Conservation (phyloP, 2,329 filamentous ascomycete genomes). For the Tympanopsis confertula region DNA sequence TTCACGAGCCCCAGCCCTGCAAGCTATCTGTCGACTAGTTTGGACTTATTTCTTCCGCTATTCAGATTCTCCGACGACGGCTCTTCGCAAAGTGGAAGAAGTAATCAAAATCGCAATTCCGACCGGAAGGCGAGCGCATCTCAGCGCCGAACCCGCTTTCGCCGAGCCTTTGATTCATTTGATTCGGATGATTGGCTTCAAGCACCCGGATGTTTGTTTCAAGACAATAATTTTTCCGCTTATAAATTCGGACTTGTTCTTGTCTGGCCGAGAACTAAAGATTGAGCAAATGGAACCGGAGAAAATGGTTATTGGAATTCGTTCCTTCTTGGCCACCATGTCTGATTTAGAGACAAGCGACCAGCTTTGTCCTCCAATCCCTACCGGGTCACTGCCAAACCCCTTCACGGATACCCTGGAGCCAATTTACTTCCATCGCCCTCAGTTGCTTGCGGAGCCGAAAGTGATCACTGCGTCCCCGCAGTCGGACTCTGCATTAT, state of each 20-base stretch:
- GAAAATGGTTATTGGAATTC: slow-evolving; percentile 91
- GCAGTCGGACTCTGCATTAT: slow-evolving; percentile 51
- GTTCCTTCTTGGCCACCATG: slow-evolving; percentile 87
- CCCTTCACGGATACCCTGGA: slow-evolving; percentile 28
- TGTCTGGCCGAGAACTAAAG: slow-evolving; percentile 62
- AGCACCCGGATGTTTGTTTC: slow-evolving; percentile 88
- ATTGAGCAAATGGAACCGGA: slow-evolving; percentile 93
- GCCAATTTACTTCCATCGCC: slow-evolving; percentile 34
- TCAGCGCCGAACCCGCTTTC: slow-evolving; percentile 73
- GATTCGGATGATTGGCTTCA: slow-evolving; percentile 87
- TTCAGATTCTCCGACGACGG: slow-evolving; percentile 56
- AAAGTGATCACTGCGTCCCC: slow-evolving; percentile 9
- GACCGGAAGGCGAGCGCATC: slow-evolving; percentile 64
- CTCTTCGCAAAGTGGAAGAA: slow-evolving; percentile 75
- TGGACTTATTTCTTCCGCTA: slow-evolving; percentile 92
- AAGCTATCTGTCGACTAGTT: slow-evolving; percentile 77
- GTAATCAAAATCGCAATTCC: slow-evolving; percentile 77
- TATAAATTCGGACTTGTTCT: slow-evolving; percentile 84
- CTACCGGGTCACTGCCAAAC: slow-evolving; percentile 17
- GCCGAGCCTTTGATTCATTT: slow-evolving; percentile 86
- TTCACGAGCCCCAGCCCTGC: slow-evolving; percentile 68
- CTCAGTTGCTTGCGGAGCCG: slow-evolving; percentile 18
- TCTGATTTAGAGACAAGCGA: slow-evolving; percentile 80
- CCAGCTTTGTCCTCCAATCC: slow-evolving; percentile 69
- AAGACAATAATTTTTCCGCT: slow-evolving; percentile 85